A percentile compares a stretch with the other conserved stretches of the same genome.
Conservation (phyloP, 495 filamentous ascomycete genomes). For the Neurospora africana region DNA sequence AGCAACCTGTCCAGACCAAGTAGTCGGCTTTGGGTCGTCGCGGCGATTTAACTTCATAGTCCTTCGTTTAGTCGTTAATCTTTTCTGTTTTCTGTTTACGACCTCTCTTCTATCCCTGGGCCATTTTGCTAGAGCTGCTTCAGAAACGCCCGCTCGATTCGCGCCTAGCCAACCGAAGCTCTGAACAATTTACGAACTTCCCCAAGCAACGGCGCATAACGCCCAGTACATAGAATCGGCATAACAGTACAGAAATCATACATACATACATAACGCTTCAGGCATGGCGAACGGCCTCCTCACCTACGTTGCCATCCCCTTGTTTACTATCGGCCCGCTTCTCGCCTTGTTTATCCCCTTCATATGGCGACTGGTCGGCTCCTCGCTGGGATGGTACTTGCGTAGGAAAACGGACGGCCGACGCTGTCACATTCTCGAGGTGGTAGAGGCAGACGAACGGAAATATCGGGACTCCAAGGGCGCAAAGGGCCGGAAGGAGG, state of each 20-base stretch:
- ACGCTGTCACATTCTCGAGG: constrained; percentile 49
- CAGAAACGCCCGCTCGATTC: neutral
- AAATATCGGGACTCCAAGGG: constrained; percentile 29
- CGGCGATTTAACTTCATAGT: neutral
- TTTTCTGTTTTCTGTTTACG: neutral
- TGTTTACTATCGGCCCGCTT: constrained; percentile 18
- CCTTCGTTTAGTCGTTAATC: neutral
- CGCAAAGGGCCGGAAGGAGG: constrained; percentile 22
- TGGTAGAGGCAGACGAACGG: constrained; percentile 50
- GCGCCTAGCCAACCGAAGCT: neutral
- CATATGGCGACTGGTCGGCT: constrained; percentile 30
- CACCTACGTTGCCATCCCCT: constrained; percentile 11
- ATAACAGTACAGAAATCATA: neutral
- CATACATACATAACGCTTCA: neutral
- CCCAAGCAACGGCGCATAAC: neutral
- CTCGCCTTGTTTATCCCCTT: constrained; percentile 21
- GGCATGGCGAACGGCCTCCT: constrained; percentile 3
- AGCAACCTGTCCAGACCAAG: neutral
- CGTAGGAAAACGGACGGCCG: constrained; percentile 54
- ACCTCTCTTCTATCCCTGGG: neutral
- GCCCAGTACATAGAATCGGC: neutral
- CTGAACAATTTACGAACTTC: neutral
- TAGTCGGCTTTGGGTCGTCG: neutral
- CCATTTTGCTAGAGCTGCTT: neutral
- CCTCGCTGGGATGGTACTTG: constrained; percentile 52